Base-by-base conservation (phyloP, 306 rosid species). In the Quercus variabilis region DNA sequence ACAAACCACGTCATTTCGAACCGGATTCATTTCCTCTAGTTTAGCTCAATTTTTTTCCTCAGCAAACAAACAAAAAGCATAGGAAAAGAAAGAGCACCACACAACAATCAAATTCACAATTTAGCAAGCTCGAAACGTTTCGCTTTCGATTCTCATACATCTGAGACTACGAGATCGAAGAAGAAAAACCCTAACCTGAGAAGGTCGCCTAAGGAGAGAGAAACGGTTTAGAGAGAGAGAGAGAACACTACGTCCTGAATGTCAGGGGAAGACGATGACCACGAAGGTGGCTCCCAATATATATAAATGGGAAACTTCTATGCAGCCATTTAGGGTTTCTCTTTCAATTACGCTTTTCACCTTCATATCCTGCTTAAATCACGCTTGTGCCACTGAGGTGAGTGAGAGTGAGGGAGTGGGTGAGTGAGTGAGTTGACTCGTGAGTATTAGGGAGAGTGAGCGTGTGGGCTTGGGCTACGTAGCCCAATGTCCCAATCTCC, bases 151-250 rank as follows among this genome's bases (percentile, higher is more conserved):
- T 11, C 9, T n/a, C 2, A 38, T 0, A 38, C 46, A 31, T 65
- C 71, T 58, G 55, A 38, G 7, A 4, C 46, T 38, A 38, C 0
- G 46, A 49, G 19, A 31, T 4, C 15, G 25, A n/a, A 21, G 55
- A 78, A 54, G 4, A 10, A 12, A 49, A 13, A 63, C 4, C 8
- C 74, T n/a, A 52, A 89, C 97, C 92, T 26, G 78, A 71, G 69
- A 70, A 82, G 88, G 80, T 69, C 78, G 80, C 68, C 74, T 63
- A 54, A 15, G 43, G 21, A 11, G 56, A 8, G 19, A 19, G 72
- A 67, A 23, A 31, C 14, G n/a, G 23, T 35, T 35, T 35, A 35
- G 52, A 23, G 6, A 8, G 14, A 33, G 5, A 18, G 12, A 19
- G 11, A 1, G 20, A 49, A 9, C 72, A 4, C 15, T 19, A 19